A percentile compares a stretch with the other conserved stretches of the same genome.
Evolutionary conservation across 2,329 filamentous ascomycete species (phyloP).

Genomic region (Geosmithia morbida): DNA sequence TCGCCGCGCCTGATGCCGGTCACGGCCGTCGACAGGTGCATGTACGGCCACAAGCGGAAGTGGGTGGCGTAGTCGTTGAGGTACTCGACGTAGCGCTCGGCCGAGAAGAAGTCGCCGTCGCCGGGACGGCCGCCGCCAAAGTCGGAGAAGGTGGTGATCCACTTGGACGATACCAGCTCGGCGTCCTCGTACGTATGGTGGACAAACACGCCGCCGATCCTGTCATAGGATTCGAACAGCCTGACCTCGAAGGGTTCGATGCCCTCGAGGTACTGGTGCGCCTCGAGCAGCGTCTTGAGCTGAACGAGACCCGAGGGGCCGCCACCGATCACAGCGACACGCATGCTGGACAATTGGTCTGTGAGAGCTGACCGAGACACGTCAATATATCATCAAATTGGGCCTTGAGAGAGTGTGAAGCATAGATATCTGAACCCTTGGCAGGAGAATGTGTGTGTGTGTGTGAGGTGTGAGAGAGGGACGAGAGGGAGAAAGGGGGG

Average conservation of each 20-base stretch:
- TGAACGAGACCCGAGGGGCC: slow-evolving; percentile 23
- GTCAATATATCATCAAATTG: no score
- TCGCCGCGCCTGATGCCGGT: slow-evolving; percentile 1
- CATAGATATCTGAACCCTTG: no score
- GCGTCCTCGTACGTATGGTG: slow-evolving; percentile 26
- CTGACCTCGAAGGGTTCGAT: slow-evolving; percentile 20
- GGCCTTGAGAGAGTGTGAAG: no score
- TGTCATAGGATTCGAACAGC: slow-evolving; percentile 26
- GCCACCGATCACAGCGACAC: slow-evolving; percentile 23
- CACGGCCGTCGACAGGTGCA: slow-evolving; percentile 9
- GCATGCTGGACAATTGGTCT: slow-evolving; percentile 5
- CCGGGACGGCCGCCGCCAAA: slow-evolving; percentile 18
- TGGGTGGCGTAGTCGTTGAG: slow-evolving; percentile 21
- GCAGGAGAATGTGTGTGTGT: no score
- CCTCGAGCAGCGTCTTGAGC: slow-evolving; percentile 20
- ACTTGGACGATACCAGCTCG: slow-evolving; percentile 27
- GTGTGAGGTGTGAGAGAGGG: no score
- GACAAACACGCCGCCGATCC: slow-evolving; percentile 27
- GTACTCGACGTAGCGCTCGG: slow-evolving; percentile 21
- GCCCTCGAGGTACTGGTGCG: slow-evolving; percentile 13
- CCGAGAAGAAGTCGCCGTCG: slow-evolving; percentile 24
- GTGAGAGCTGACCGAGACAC: background rate
- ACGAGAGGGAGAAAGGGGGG: no score
- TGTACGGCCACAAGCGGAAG: slow-evolving; percentile 21
- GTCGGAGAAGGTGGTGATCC: slow-evolving; percentile 28